These are phyloP conservation scores for Xylaria flabelliformis DNA, from an alignment of 495 filamentous ascomycete species.

Conservation along the genomic window DNA sequence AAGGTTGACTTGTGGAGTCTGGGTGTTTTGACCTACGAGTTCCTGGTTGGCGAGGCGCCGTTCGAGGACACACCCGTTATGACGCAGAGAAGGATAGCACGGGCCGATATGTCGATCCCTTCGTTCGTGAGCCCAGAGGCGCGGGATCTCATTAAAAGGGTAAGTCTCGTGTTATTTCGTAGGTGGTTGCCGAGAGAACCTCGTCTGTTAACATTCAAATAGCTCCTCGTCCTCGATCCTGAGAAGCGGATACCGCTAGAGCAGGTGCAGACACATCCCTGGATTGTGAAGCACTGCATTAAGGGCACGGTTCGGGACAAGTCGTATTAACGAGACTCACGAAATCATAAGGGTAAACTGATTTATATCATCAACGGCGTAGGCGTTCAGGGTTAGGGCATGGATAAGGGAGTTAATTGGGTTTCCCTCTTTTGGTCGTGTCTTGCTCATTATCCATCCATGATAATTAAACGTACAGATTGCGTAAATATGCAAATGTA, in stretches of 20 bases:
- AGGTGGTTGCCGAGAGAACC: background rate
- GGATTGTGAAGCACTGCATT: conserved; percentile 95
- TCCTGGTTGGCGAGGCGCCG: conserved; percentile 92
- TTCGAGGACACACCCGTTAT: conserved; percentile 96
- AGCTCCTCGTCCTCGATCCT: conserved; percentile 93
- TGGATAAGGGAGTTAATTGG: conserved; percentile 28
- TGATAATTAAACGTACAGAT: conserved; percentile 21
- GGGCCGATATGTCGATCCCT: conserved; percentile 91
- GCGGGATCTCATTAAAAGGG: conserved; percentile 88
- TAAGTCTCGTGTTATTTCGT: conserved; percentile 47
- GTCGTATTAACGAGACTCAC: conserved; percentile 28
- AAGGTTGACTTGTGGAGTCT: conserved; percentile 97
- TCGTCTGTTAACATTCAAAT: conserved; percentile 27
- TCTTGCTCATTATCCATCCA: conserved; percentile 18
- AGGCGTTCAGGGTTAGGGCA: conserved; percentile 31
- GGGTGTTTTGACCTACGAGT: conserved; percentile 95
- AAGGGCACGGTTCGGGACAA: conserved; percentile 72
- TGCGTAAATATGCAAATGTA: conserved; percentile 15
- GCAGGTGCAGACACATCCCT: conserved; percentile 88
- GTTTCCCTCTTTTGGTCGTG: conserved; percentile 5
- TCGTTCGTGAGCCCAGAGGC: conserved; percentile 90
- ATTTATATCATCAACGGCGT: conserved; percentile 32
- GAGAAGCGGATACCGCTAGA: conserved; percentile 91
- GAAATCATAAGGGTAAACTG: conserved; percentile 24
- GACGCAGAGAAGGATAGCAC: conserved; percentile 88